These are phyloP conservation scores for Beauveria medogensis DNA, from an alignment of 2,329 filamentous ascomycete genomes.

Conservation along the genomic window DNA sequence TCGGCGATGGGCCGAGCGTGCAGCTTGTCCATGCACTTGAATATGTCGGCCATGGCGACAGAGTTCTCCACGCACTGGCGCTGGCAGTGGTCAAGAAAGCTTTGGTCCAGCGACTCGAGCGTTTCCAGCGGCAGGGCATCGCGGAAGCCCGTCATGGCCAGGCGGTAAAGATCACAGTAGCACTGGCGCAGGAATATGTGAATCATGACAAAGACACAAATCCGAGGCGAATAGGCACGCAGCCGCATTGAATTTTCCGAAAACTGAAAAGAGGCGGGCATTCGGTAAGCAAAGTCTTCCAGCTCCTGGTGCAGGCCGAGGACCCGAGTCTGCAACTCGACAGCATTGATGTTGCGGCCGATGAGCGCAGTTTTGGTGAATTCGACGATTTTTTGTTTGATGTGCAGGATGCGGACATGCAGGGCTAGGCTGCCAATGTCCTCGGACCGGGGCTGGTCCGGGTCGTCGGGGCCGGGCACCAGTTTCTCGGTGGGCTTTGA, in stretches of 20 bases:
- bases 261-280: slow-evolving; percentile 49
- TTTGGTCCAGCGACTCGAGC: slow-evolving; percentile 38
- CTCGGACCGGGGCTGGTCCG: slow-evolving; percentile 34
- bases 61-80: slow-evolving; percentile 46
- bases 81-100: slow-evolving; percentile 42
- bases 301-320: slow-evolving; percentile 41
- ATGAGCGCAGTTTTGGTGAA: slow-evolving; percentile 38
- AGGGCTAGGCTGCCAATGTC: slow-evolving; percentile 48
- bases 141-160: slow-evolving; percentile 42
- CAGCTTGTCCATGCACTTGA: slow-evolving; percentile 41
- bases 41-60: slow-evolving; percentile 47
- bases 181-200: slow-evolving; percentile 53
- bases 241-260: slow-evolving; percentile 48
- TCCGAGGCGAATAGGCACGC: slow-evolving; percentile 47
- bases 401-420: slow-evolving; percentile 47
- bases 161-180: slow-evolving; percentile 48
- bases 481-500: slow-evolving; percentile 46
- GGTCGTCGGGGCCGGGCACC: slow-evolving; percentile 35
- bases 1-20: slow-evolving; percentile 46
- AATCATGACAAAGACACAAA: slow-evolving; percentile 53
- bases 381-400: slow-evolving; percentile 46
- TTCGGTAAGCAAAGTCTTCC: slow-evolving; percentile 42
- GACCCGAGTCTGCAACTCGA: slow-evolving; percentile 35
- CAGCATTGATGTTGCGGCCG: slow-evolving; percentile 31
- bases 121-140: slow-evolving; percentile 39